phyloP scores from a whole-genome alignment of 1,139 yeast species.

The Starmera stellimalicola region DNA sequence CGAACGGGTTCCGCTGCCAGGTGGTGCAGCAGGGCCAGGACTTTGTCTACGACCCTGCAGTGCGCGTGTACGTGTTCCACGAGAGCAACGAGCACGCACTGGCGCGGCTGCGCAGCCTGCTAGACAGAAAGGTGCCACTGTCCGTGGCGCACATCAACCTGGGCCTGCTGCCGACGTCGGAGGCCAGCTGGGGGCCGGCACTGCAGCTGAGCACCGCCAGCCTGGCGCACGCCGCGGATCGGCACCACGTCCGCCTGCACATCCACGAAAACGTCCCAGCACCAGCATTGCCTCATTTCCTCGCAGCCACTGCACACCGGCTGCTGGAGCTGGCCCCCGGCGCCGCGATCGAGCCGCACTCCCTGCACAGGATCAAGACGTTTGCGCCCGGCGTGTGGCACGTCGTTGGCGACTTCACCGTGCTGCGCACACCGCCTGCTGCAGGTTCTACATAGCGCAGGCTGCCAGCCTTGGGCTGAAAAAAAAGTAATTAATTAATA shows the following conservation, averaged over 20 bases:
- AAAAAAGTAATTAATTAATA: neutral
- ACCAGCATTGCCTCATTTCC: slow-evolving; percentile 31
- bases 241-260: slow-evolving; percentile 41
- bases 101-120: slow-evolving; percentile 37
- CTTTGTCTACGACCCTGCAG: slow-evolving; percentile 20
- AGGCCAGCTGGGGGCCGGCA: slow-evolving; percentile 50
- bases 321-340: too few relatives aligned
- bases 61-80: slow-evolving; percentile 37
- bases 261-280: slow-evolving; percentile 68
- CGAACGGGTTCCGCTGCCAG: slow-evolving; percentile 33
- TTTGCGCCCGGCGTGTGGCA: slow-evolving; percentile 89
- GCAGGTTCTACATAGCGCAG: too few relatives aligned
- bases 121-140: slow-evolving; percentile 6
- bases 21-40: slow-evolving; percentile 19
- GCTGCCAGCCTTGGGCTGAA: too few relatives aligned
- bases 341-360: slow-evolving; percentile 8
- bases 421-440: neutral
- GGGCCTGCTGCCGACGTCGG: slow-evolving; percentile 68
- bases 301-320: slow-evolving; percentile 11
- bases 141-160: slow-evolving; percentile 59
- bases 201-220: too few relatives aligned
- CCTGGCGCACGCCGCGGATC: slow-evolving; percentile 12
- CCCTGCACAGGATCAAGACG: slow-evolving; percentile 56
- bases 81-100: slow-evolving; percentile 52
- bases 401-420: slow-evolving; percentile 48